These are phyloP conservation scores for Flaveria sonorensis DNA, from an alignment of 129 eudicot genomes.

Conservation along the genomic window DNA sequence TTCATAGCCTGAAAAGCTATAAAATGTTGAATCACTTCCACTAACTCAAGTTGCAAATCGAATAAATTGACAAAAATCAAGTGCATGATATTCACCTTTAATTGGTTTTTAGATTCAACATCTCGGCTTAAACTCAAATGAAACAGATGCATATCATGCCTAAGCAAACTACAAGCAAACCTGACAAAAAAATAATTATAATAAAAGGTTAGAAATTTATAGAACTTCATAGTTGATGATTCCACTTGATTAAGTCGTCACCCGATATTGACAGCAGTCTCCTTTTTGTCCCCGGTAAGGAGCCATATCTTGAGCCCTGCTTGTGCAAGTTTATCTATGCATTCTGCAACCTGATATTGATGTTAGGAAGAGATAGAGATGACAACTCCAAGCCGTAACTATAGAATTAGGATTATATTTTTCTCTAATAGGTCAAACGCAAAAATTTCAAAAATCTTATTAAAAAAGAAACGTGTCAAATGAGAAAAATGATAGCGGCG, in stretches of 20 bases:
- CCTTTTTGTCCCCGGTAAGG: conserved; percentile 62
- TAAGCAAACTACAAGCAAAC: conserved; percentile 63
- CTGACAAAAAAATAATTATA: conserved; percentile 26
- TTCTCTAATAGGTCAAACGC: neutral
- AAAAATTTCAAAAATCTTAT: neutral
- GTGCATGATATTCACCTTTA: conserved; percentile 47
- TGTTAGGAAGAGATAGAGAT: conserved; percentile 4
- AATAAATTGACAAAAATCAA: conserved; percentile 5
- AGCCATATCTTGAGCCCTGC: conserved; percentile 66
- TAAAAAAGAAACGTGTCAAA: neutral
- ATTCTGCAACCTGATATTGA: conserved; percentile 54
- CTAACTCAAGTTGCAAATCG: conserved; percentile 18
- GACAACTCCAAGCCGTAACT: neutral
- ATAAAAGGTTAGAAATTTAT: neutral
- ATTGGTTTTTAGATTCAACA: conserved; percentile 45
- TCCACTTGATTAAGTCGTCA: conserved; percentile 13
- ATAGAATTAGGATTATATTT: neutral
- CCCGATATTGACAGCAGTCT: conserved; percentile 68
- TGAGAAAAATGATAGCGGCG: neutral
- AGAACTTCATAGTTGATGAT: conserved; percentile 3
- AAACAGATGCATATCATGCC: conserved; percentile 57
- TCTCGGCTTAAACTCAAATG: conserved; percentile 53
- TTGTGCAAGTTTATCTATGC: conserved; percentile 65
- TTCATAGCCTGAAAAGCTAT: conserved; percentile 56
- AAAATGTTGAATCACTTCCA: conserved; percentile 34